Base-by-base conservation (phyloP, 192 early-diverging fungal species). In the Mortierella antarctica region DNA sequence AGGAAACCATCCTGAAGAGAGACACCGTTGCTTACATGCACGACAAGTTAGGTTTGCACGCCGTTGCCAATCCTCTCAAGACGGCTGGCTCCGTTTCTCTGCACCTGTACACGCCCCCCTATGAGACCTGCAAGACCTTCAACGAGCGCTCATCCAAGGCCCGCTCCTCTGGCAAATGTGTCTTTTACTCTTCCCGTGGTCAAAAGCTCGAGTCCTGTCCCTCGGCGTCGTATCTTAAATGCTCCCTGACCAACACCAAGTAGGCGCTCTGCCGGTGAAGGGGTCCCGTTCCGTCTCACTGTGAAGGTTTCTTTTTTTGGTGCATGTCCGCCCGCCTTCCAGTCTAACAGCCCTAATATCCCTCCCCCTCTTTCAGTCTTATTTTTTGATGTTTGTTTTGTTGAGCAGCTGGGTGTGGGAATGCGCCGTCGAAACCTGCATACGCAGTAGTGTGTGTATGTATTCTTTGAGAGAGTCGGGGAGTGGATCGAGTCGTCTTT, bases 81-180 rank as follows among this genome's bases (percentile, higher is more conserved):
- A 71, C 60, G 14, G 49, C 60, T 1, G 87, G 88, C 61, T 91
- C 95, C 6, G 91, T 98, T 10, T 96, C 96, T 13, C 86, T 98
- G 47, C 96, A 98, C 72, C 87, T 98, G 21, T 98, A 98, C 78
- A 93, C 94, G 4, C 96, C 96, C 31, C 95, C 96, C 11, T 94
- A 92, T 74, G 82, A 94, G 23, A 86, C 86, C 57, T 96, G 95
- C 86, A 93, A 92, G 71, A 95, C 93, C 11, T 98, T 96, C 83
- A 90, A 94, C 64, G 93, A 95, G 73, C 67, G 73, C 7, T 96
- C 95, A 0, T 94, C 94, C 13, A 82, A 73, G 53, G 85, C 89
- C 4, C 86, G 92, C 15, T 83, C 83, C 51, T 88, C 87, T 62
- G 90, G 91, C 12, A 79, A 87, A 54, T 91, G 89, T 59, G 74